Base-by-base conservation (phyloP, 2,329 filamentous ascomycete genomes). In the Emergomyces orientalis region DNA sequence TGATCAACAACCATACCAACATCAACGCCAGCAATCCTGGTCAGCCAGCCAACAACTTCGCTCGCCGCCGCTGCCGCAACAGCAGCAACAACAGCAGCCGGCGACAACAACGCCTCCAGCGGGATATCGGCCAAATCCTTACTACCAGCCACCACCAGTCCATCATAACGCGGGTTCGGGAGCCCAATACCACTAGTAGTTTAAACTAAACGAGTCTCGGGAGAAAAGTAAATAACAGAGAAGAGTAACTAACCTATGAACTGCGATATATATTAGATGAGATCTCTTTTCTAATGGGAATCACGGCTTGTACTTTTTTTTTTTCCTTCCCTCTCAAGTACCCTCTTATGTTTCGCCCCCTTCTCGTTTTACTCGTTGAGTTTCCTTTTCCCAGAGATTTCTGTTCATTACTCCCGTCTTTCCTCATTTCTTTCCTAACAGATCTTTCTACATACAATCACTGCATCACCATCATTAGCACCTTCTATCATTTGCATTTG, bases 21-120 rank as follows among this genome's bases (percentile, higher is more conserved):
- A 52, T 34, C 45, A 55, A 54, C 60, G 49, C 13, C 47, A 61
- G 37, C 51, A 41, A 55, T 61, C 47, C 17, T 30, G 45, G 59
- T 61, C 51, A 61, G n/a, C n/a, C 13, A 43, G 11, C 39, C 62
- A 66, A 30, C 63, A 63, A 14, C 61, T 60, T 30, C 62, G 62
- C 41, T 60, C 52, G 25, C 65, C 65, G 34, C 65, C 65, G 22
- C 55, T 9, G 27, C 57, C 41, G 32, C 30, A 32, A n/a, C 51
- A 61, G 25, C 64, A 65, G n/a, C 59, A 56, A 22, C 57, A 37
- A 6, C 49, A 59, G 39, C 64, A 65, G 39, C 66, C 62, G 39
- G 22, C 19, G 17, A 17, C n/a, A 27, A 27, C 45, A 7, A 56
- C 61, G 22, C 34, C 61, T 51, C 9, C 22, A 59, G 37, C 37